Evolutionary conservation across 352 stramenopile species (phyloP).

Genomic region (Saprolegnia parasitica): DNA sequence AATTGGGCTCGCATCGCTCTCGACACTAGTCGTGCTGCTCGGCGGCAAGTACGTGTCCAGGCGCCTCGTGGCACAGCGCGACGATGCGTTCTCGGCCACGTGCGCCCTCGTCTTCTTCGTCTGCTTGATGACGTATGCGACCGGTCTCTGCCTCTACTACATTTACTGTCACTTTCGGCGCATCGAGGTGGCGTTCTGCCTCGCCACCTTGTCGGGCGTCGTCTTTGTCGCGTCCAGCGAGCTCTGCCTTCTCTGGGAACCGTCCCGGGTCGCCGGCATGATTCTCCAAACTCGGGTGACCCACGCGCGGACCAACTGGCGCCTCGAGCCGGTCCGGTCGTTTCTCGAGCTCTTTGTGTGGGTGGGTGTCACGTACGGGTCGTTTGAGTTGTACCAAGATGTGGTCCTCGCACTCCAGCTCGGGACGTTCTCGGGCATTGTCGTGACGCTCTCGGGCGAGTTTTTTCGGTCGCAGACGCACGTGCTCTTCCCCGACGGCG

Average conservation of each 20-base stretch:
- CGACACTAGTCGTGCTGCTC: slow-evolving; percentile 67
- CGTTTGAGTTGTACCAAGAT: slow-evolving; percentile 78
- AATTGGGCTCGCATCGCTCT: slow-evolving; percentile 62
- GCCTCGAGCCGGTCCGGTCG: slow-evolving; percentile 61
- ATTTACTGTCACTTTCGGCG: slow-evolving; percentile 85
- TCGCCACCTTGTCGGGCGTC: slow-evolving; percentile 70
- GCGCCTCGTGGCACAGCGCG: slow-evolving; percentile 47
- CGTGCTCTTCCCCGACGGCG: background rate
- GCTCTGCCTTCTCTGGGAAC: slow-evolving; percentile 76
- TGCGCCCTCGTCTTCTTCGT: slow-evolving; percentile 72
- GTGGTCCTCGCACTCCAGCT: slow-evolving; percentile 72
- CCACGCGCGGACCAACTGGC: slow-evolving; percentile 73
- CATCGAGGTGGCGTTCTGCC: slow-evolving; percentile 77
- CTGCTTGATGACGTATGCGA: slow-evolving; percentile 64
- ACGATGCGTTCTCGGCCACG: slow-evolving; percentile 51
- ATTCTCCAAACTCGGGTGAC: slow-evolving; percentile 75
- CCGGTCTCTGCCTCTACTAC: slow-evolving; percentile 60
- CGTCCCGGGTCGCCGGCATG: slow-evolving; percentile 59
- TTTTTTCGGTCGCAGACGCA: slow-evolving; percentile 52
- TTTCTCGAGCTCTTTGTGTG: slow-evolving; percentile 83
- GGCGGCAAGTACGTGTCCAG: slow-evolving; percentile 65
- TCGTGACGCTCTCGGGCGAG: slow-evolving; percentile 69
- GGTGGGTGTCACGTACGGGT: slow-evolving; percentile 71
- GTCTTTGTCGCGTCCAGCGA: slow-evolving; percentile 78
- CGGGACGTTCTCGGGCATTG: slow-evolving; percentile 77